Evolutionary conservation across 1,139 yeast species (phyloP).

Genomic region (Candida freyschussii): DNA sequence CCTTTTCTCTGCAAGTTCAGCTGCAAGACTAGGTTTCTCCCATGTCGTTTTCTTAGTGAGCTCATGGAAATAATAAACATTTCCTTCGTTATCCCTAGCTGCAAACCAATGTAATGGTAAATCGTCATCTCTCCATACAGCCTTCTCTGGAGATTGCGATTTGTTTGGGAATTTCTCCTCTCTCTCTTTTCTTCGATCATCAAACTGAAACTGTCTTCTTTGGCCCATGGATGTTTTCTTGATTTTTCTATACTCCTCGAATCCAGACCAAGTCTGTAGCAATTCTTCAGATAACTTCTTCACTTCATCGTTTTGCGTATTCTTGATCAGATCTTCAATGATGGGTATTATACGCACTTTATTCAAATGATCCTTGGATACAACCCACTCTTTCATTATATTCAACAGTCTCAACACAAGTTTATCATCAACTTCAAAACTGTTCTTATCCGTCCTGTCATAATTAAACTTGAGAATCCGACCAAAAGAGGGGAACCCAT

Average conservation of each 20-base stretch:
- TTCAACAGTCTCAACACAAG: conserved; percentile 45
- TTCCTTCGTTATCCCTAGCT: conserved; percentile 29
- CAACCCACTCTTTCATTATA: conserved; percentile 42
- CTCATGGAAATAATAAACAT: conserved; percentile 49
- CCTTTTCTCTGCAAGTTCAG: conserved; percentile 10
- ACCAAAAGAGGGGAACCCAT: conserved; percentile 81
- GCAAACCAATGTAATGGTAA: conserved; percentile 37
- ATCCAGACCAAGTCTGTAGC: conserved; percentile 63
- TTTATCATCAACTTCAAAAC: conserved; percentile 29
- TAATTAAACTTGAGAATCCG: conserved; percentile 45
- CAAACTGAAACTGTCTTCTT: conserved; percentile 21
- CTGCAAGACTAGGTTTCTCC: conserved; percentile 44
- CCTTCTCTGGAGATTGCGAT: not conserved
- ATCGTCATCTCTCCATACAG: conserved; percentile 9
- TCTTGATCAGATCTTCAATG: conserved; percentile 40
- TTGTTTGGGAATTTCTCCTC: conserved; percentile 8
- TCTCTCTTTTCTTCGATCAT: conserved; percentile 32
- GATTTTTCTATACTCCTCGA: conserved; percentile 81
- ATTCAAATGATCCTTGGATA: conserved; percentile 78
- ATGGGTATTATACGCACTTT: conserved; percentile 71
- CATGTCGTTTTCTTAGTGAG: conserved; percentile 46
- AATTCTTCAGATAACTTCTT: conserved; percentile 39
- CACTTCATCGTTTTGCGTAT: conserved; percentile 32
- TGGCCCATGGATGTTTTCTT: conserved; percentile 40
- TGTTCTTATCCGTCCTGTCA: conserved; percentile 11